phyloP scores from a whole-genome alignment of 306 rosid species.

The Cicer bijugum region DNA sequence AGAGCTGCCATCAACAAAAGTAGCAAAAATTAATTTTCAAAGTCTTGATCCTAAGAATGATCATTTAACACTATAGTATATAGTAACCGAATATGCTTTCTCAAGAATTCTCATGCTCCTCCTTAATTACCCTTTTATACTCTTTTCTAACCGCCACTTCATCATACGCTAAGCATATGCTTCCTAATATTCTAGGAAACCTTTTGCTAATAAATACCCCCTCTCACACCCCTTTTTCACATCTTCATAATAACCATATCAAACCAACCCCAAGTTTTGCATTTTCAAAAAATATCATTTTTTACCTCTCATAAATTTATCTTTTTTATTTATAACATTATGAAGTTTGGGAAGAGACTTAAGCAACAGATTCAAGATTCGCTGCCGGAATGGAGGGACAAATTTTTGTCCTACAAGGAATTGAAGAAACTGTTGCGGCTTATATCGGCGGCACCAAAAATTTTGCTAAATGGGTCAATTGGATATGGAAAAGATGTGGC shows the following conservation, averaged over 20 bases:
- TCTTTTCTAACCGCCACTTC: constrained; percentile 58
- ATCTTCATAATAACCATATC: constrained; percentile 16
- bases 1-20: constrained; percentile 8
- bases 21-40: constrained; percentile 15
- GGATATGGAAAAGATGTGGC: constrained; percentile 59
- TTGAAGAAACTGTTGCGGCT: constrained; percentile 72
- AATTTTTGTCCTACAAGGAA: constrained; percentile 81
- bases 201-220: constrained; percentile 49
- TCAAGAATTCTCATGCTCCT: constrained; percentile 52
- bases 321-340: background rate
- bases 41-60: constrained; percentile 45
- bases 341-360: constrained; percentile 89
- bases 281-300: background rate
- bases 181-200: constrained; percentile 63
- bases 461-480: constrained; percentile 41
- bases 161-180: constrained; percentile 90
- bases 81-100: constrained; percentile 74
- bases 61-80: constrained; percentile 31
- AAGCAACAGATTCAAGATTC: constrained; percentile 77
- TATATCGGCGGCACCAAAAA: constrained; percentile 52
- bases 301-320: background rate
- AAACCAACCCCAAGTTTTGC: constrained; percentile 36
- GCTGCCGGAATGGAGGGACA: constrained; percentile 77
- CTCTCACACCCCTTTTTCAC: background rate
- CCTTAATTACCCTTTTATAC: constrained; percentile 48